Evolutionary conservation across 768 basidiomycete genomes (phyloP).

Genomic region (Mycena chlorophos): DNA sequence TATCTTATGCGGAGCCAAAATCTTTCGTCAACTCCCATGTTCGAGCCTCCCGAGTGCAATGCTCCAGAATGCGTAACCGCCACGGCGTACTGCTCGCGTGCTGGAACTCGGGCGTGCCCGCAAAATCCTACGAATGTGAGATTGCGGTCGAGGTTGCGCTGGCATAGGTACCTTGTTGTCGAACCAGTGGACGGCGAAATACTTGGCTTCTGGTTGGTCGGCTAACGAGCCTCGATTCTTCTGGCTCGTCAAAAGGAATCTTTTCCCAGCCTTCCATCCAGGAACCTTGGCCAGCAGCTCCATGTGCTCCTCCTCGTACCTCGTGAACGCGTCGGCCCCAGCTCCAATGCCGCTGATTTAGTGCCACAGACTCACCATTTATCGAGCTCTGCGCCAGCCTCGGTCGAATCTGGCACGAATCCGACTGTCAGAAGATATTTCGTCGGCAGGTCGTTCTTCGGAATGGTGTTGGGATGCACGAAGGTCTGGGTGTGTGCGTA

Average conservation of each 20-base stretch:
- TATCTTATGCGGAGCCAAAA: not conserved
- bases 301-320: constrained; percentile 38
- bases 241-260: constrained; percentile 30
- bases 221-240: constrained; percentile 19
- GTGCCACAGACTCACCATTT: constrained; percentile 23
- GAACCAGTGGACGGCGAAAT: constrained; percentile 37
- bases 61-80: constrained; percentile 25
- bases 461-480: constrained; percentile 17
- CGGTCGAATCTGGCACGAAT: constrained; percentile 22
- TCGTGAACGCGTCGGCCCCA: too few species aligned
- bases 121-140: constrained; percentile 17
- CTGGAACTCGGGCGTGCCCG: constrained; percentile 26
- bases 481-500: constrained; percentile 25
- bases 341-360: not conserved
- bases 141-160: not conserved
- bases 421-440: constrained; percentile 27
- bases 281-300: constrained; percentile 29
- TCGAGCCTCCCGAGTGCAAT: constrained; percentile 22
- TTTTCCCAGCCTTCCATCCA: constrained; percentile 32
- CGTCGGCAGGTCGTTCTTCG: constrained; percentile 19
- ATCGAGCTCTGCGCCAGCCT: constrained; percentile 34
- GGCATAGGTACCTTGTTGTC: constrained; percentile 6
- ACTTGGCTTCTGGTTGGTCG: constrained; percentile 27
- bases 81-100: constrained; percentile 27
- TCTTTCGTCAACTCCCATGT: constrained; percentile 29